phyloP scores from a whole-genome alignment of 805 yeast species.

The Candida easanensis region DNA sequence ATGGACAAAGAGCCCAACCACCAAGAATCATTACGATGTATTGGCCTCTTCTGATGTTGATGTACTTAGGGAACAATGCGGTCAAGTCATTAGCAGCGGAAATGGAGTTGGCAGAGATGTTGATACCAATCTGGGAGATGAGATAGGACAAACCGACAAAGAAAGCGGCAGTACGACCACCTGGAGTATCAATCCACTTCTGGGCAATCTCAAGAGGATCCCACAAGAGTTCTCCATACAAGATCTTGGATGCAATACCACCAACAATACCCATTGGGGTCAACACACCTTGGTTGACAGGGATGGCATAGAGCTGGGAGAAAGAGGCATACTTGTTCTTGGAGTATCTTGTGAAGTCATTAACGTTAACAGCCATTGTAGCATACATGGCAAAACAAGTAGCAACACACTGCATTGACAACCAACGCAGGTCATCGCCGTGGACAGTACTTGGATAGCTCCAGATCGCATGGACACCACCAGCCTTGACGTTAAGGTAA shows the following conservation, averaged over 20 bases:
- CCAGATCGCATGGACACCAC: slow-evolving; percentile 14
- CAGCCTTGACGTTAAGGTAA: slow-evolving; percentile 16
- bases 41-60: slow-evolving; percentile 59
- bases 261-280: slow-evolving; percentile 19
- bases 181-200: slow-evolving; percentile 27
- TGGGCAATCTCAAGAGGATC: slow-evolving; percentile 19
- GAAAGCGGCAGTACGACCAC: slow-evolving; percentile 76
- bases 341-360: slow-evolving; percentile 16
- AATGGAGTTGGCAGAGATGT: slow-evolving; percentile 65
- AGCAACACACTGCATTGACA: slow-evolving; percentile 11
- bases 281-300: slow-evolving; percentile 14
- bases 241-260: slow-evolving; percentile 14
- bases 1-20: slow-evolving; percentile 18
- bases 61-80: slow-evolving; percentile 57
- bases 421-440: slow-evolving; percentile 9
- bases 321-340: slow-evolving; percentile 10
- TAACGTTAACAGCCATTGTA: slow-evolving; percentile 17
- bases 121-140: slow-evolving; percentile 73
- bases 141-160: slow-evolving; percentile 66
- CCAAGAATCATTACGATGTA: slow-evolving; percentile 15
- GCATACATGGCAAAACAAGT: slow-evolving; percentile 9
- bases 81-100: slow-evolving; percentile 70
- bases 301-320: slow-evolving; percentile 16
- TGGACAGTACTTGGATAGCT: slow-evolving; percentile 4
- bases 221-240: slow-evolving; percentile 21